Evolutionary conservation across 345 rosid species (phyloP).

Genomic region (Gossypium thurberi): DNA sequence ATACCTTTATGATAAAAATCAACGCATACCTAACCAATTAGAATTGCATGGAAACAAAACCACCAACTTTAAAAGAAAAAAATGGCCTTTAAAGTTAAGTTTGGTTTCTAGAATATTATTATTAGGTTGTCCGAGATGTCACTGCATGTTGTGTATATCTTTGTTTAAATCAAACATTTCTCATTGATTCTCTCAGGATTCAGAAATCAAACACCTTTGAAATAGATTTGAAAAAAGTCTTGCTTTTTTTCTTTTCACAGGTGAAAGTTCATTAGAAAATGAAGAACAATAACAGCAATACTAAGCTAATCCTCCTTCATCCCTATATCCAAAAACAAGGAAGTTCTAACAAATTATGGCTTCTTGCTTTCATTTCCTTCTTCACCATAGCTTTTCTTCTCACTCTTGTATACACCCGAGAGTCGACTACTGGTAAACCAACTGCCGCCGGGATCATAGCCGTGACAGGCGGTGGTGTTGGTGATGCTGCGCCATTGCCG

Average conservation of each 20-base stretch:
- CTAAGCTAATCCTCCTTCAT: constrained; percentile 87
- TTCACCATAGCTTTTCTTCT: constrained; percentile 77
- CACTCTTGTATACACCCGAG: constrained; percentile 74
- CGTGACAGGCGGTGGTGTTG: constrained; percentile 8
- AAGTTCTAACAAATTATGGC: constrained; percentile 72
- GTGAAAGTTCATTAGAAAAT: constrained; percentile 19
- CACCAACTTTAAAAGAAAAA: not conserved
- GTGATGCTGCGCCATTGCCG: constrained; percentile 38
- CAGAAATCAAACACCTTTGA: not conserved
- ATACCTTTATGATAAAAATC: too few relatives aligned
- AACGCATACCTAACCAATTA: too few relatives aligned
- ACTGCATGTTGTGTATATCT: constrained; percentile 10
- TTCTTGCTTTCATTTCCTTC: constrained; percentile 70
- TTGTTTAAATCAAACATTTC: constrained; percentile 26
- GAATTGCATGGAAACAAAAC: not conserved
- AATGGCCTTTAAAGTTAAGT: not conserved
- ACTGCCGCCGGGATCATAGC: constrained; percentile 20
- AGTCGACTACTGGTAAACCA: constrained; percentile 29
- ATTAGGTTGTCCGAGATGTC: constrained; percentile 1
- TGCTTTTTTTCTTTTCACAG: not conserved
- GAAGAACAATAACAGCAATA: constrained; percentile 69
- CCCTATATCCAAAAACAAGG: constrained; percentile 94
- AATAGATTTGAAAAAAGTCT: not conserved
- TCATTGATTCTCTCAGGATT: constrained; percentile 24
- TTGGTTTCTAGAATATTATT: not conserved